Evolutionary conservation across 257 asterid species (phyloP), one percentile per base, ranked within the genome.

Genomic region (Haberlea rhodopensis): DNA sequence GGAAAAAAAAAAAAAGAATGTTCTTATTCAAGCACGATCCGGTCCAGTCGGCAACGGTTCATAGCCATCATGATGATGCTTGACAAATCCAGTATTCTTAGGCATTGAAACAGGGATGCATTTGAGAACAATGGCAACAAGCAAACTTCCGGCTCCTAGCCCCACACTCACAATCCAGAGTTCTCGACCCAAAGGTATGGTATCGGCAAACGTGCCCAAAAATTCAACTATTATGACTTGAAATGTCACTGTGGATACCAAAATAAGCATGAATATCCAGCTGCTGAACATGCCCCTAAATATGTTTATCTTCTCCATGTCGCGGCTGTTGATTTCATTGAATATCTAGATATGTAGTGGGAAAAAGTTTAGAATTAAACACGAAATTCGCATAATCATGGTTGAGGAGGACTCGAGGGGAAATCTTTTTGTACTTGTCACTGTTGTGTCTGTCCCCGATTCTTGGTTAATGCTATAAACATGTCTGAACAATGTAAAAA

Each of bases 321-420:
- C 95, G 0, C 96, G 91, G 73, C 96, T 80, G 82, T 87, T 87
- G 76, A 90, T 82, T 65, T 90, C 96, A 19, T 90, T 90, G 78
- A 90, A 89, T 46, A 88, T 87, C 96, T 82, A 73, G n/a, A 19
- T 5, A 16, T 56, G 8, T 18, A 10, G 9, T 19, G 40, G 32
- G 49, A 13, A 31, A 24, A 26, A 28, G 34, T 63, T 7, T 45
- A 29, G 19, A 11, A 48, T 29, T 22, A 15, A n/a, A n/a, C n/a
- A n/a, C n/a, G 49, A 40, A 13, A 40, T 19, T 40, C 15, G 49
- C 19, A 4, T 37, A 37, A 0, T 37, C 40, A 31, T 34, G 10
- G 45, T 34, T 2, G 45, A 34, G 45, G 45, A 15, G 16, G 16
- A 1, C 4, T 0, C 1, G 3, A 1, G 40, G 16, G 45, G 45